Evolutionary conservation across 2,329 filamentous ascomycete species (phyloP), one percentile per base, ranked within the genome.

Genomic region (Stromatinia cepivora): DNA sequence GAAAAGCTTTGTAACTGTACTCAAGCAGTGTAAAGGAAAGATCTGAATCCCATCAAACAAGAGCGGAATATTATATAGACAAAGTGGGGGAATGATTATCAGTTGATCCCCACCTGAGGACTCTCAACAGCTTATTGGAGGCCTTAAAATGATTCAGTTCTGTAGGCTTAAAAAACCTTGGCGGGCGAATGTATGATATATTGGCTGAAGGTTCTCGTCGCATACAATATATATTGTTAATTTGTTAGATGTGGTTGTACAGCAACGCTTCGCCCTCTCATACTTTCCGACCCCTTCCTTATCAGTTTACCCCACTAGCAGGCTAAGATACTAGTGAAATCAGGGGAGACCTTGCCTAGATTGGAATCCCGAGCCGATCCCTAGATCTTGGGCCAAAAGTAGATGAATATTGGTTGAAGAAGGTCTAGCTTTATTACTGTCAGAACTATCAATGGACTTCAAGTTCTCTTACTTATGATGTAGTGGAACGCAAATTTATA

Each of bases 211-310:
- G 56, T 67, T 67, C 56, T 62, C 57, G 66, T 67, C 66, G 46
- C 66, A 67, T 67, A 22, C 25, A 62, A 42, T 25, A 52, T 52
- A 63, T 63, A 52, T 46, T 45, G 20, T 15, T 45, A 63, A 50
- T 28, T 63, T 52, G 46, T 22, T 22, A 39, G 61, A 64, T 52
- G 61, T 52, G 28, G 66, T 68, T 20, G 46, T 54, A 54, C 58
- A 56, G 34, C 36, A 68, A 67, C 65, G 65, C 65, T 67, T 62
- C 66, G 28, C 63, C 22, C 58, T 56, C 36, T 64, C 50, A 66
- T 57, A 45, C 8, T 15, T 66, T 66, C 50, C 52, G 50, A 57
- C 36, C 36, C 50, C 63, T 66, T 50, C 20, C 66, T 62, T 67
- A 67, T 67, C 66, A 62, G 56, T 61, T 15, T 59, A 45, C 46